Conservation (phyloP, 169 alveolate genomes). For the Cryptosporidium sp. region DNA sequence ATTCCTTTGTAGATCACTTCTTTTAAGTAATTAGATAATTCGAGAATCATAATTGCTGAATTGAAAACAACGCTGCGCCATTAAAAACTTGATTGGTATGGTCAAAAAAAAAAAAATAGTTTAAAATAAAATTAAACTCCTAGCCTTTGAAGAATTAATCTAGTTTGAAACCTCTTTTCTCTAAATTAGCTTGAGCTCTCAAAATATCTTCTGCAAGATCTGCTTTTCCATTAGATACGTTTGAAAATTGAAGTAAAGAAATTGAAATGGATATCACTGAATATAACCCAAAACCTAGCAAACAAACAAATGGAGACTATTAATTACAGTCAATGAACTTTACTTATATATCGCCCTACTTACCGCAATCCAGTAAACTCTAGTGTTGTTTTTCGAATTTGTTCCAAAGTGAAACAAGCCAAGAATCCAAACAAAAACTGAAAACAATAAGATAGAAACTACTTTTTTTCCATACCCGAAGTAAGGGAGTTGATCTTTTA, state of each 20-base stretch:
- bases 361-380: conserved; percentile 50
- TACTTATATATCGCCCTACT: background rate
- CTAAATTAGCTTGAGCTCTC: conserved; percentile 44
- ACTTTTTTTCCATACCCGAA: conserved; percentile 63
- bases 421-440: conserved; percentile 10
- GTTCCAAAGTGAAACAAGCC: conserved; percentile 29
- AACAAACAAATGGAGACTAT: conserved; percentile 37
- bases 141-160: background rate
- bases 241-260: conserved; percentile 49
- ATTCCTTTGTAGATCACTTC: conserved; percentile 10
- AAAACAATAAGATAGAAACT: background rate
- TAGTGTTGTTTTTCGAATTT: background rate
- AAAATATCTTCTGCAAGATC: conserved; percentile 57
- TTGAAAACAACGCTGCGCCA: background rate
- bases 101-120: background rate
- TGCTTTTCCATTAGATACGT: conserved; percentile 44
- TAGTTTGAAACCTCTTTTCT: conserved; percentile 50
- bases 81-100: background rate
- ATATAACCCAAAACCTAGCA: conserved; percentile 26
- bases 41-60: background rate
- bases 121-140: background rate
- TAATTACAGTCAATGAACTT: background rate
- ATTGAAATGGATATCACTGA: conserved; percentile 44
- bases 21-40: conserved; percentile 17
- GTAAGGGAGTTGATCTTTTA: conserved; percentile 19